Base-by-base conservation (phyloP, 305 asterid species). In the Fraxinus latifolia region DNA sequence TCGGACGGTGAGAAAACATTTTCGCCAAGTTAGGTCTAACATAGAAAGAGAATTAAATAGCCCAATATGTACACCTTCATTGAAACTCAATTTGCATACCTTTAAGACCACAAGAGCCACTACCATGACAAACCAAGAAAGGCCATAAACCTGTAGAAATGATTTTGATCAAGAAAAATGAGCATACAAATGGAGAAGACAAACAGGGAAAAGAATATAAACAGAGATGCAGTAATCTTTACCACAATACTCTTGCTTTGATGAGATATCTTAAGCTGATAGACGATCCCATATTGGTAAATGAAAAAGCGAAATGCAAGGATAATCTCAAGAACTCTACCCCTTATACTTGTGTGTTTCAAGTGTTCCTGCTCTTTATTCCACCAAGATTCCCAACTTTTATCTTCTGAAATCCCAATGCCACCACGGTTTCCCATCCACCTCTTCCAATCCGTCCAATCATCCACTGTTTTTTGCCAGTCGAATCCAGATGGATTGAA, bases 401-500 rank as follows among this genome's bases (percentile, higher is more conserved):
- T 96, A 82, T 96, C 98, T 0, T 89, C 87, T n/a, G 97, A 85
- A 37, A 96, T 91, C 42, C 98, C 98, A 77, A 96, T 96, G 19
- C 99, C 99, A n/a, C 99, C 99, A 31, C 99, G 92, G 84, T 96
- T 94, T 27, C 99, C 98, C 98, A 96, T 94, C 99, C 99, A 96
- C 88, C 95, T 89, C 67, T 93, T 92, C 99, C 99, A 96, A 71
- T 96, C 98, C 7, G 95, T 80, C 98, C 99, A 96, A 86, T 94
- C 99, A 79, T 96, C 99, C 74, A 96, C 99, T 0, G 98, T 96
- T 79, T 94, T 96, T 80, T 95, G 99, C 98, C 99, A 95, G 85
- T 95, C 97, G 33, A 94, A 95, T 74, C 99, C 99, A 23, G 99
- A 92, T 37, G 99, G 99, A 78, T 96, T 96, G 90, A 96, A 96